Evolutionary conservation across 495 filamentous ascomycete genomes (phyloP), one percentile per base, ranked within the genome.

Genomic region (Talaromyces ruber): DNA sequence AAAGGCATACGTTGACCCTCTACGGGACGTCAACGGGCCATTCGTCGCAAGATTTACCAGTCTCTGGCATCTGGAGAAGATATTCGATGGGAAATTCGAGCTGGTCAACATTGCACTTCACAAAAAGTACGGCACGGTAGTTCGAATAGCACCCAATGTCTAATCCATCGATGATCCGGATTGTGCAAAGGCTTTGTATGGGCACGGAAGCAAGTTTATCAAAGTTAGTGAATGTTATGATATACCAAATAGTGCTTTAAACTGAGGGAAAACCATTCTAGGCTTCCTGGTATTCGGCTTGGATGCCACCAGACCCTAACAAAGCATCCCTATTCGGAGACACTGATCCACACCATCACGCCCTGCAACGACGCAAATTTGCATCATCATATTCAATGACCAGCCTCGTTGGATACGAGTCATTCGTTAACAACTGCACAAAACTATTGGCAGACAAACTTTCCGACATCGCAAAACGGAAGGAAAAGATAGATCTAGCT

Each of bases 401-500:
- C 34, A 39, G 34, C 16, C 34, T 39, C 34, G 34, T 39, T 39
- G 34, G 34, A 0, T 39, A 39, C 34, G 34, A 39, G 34, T 4
- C 34, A 39, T 39, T 39, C 14, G 34, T 39, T 14, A 39, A 39
- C 34, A 39, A 39, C 34, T 39, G 34, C 3, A 39, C 34, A 39
- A 39, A 39, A 12, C 14, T 39, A 39, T 39, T 39, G 12, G 34
- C 34, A 16, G 34, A 39, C 3, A 39, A 16, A 39, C 34, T 39
- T 39, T 39, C 34, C 16, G 34, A 39, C 4, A 39, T 39, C 16
- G 34, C 34, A 14, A 39, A 39, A 39, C 12, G 34, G 6, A 3
- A 39, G 12, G 34, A 39, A 39, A 39, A 39, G 34, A 39, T 39
- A 39, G 62, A 66, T 54, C 37, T 68, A 21, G 37, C 32, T 4